Conservation (phyloP, 345 rosid species). For the Eucalyptus cladocalyx region DNA sequence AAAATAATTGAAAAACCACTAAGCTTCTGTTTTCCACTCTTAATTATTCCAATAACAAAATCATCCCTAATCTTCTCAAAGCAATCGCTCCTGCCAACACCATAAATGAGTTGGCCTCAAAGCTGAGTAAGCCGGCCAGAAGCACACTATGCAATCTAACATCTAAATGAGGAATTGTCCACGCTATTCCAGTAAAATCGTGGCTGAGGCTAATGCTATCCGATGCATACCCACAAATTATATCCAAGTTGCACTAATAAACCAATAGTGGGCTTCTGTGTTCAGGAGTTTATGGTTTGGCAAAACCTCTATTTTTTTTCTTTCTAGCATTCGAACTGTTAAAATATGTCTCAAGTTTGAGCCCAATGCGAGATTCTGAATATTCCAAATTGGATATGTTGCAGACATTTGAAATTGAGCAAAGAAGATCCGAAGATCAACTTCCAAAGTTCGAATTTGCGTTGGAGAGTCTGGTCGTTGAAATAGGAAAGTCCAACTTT, state of each 20-base stretch:
- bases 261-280: background rate
- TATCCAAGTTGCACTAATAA: background rate
- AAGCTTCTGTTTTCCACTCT: background rate
- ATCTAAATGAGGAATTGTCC: background rate
- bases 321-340: background rate
- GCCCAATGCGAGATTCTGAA: too few relatives aligned
- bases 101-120: background rate
- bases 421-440: too few relatives aligned
- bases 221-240: background rate
- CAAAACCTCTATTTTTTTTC: background rate
- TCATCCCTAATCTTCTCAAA: background rate
- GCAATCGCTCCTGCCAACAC: background rate
- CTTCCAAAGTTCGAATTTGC: too few relatives aligned
- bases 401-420: too few relatives aligned
- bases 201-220: background rate
- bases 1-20: background rate
- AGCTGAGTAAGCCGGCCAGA: background rate
- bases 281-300: background rate
- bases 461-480: too few relatives aligned
- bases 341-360: too few relatives aligned
- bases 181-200: background rate
- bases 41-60: background rate
- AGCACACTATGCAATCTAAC: background rate
- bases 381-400: too few relatives aligned
- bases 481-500: too few relatives aligned